phyloP scores from a whole-genome alignment of 2,329 filamentous ascomycete genomes.

The Neofusicoccum laricinum region DNA sequence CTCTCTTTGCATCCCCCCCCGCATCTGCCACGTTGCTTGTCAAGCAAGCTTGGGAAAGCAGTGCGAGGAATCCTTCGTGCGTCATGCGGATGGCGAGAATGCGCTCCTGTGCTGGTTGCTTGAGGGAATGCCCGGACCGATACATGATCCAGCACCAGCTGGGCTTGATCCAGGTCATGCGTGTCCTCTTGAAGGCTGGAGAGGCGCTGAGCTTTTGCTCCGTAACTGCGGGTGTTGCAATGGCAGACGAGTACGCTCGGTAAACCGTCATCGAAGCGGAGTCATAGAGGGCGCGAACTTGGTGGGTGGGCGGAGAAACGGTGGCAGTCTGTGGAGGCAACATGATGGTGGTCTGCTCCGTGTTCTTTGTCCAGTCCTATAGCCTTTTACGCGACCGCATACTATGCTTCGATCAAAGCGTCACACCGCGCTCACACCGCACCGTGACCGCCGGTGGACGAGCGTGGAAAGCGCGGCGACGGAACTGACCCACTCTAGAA shows the following conservation, averaged over 20 bases:
- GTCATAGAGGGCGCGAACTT: slow-evolving; percentile 54
- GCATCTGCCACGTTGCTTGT: background rate
- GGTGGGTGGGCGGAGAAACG: slow-evolving; percentile 29
- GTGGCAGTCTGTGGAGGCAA: background rate
- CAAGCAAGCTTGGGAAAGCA: slow-evolving; percentile 35
- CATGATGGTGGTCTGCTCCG: no score
- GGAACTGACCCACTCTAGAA: no score
- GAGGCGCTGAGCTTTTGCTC: slow-evolving; percentile 53
- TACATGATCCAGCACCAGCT: slow-evolving; percentile 65
- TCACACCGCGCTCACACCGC: no score
- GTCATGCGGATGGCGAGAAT: slow-evolving; percentile 59
- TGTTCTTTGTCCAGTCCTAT: no score
- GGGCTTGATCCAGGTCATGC: slow-evolving; percentile 67
- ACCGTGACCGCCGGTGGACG: no score
- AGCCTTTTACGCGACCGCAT: no score
- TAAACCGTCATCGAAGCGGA: slow-evolving; percentile 57
- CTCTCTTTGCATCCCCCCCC: slow-evolving; percentile 28
- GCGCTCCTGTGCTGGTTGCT: slow-evolving; percentile 53
- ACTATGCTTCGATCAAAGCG: no score
- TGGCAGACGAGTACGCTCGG: slow-evolving; percentile 56
- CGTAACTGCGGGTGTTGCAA: slow-evolving; percentile 53
- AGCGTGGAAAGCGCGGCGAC: no score
- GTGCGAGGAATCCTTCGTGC: slow-evolving; percentile 47
- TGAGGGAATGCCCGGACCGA: slow-evolving; percentile 58
- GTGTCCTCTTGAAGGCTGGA: slow-evolving; percentile 49